Percentiles rank a stretch among this genome's conserved stretches.
These are phyloP conservation scores for Geotrichum aggregatum DNA, from an alignment of 1,139 yeast species.

Conservation along the genomic window DNA sequence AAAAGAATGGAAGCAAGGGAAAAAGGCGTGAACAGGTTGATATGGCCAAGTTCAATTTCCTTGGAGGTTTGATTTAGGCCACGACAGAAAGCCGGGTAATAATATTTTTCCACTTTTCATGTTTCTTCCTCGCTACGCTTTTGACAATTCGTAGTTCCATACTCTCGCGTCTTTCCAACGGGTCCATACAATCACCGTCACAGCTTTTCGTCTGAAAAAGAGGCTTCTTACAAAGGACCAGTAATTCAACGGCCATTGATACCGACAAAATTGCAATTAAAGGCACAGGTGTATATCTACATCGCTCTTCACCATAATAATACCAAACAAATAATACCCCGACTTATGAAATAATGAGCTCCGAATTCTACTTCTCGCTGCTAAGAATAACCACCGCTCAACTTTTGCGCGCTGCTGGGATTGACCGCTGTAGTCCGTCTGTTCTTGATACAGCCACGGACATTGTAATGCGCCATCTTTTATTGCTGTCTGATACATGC, in stretches of 20 bases:
- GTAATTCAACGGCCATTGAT: no score
- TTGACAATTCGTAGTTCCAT: no score
- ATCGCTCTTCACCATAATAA: no score
- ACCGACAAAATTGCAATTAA: no score
- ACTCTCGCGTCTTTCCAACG: not conserved
- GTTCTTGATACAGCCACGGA: conserved; percentile 63
- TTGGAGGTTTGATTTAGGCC: not conserved
- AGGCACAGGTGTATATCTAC: no score
- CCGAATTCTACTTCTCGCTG: conserved; percentile 53
- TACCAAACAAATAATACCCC: no score
- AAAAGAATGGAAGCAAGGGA: not conserved
- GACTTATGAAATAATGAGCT: conserved; percentile 2
- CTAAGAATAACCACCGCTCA: conserved; percentile 63
- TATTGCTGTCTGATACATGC: conserved; percentile 46
- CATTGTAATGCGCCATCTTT: conserved; percentile 53
- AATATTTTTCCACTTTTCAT: no score
- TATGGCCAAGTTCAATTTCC: not conserved
- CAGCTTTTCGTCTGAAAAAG: no score
- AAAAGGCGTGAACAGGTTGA: conserved; percentile 3
- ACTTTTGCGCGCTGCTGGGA: conserved; percentile 64
- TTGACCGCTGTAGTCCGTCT: conserved; percentile 63
- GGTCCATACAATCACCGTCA: not conserved
- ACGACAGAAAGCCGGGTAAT: conserved; percentile 5
- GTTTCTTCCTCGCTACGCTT: no score
- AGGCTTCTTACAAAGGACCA: not conserved